Conservation (phyloP, 345 rosid species). For the Citrus reticulata region DNA sequence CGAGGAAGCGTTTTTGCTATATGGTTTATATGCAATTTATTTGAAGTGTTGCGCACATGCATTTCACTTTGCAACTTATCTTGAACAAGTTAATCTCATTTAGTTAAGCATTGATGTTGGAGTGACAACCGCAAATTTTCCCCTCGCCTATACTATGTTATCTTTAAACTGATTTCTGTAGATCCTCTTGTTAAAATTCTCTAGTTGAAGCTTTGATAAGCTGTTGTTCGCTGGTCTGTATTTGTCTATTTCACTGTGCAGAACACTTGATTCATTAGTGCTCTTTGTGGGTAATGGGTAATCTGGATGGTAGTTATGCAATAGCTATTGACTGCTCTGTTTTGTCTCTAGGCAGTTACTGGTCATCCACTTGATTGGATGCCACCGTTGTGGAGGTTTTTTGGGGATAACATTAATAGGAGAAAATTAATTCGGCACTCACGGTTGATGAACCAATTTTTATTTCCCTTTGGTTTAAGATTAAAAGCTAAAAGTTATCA, state of each 20-base stretch:
- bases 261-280: neutral
- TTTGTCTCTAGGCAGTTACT: neutral
- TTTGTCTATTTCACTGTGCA: neutral
- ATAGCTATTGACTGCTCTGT: neutral
- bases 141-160: neutral
- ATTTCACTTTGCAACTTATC: neutral
- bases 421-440: neutral
- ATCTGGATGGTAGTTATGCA: neutral
- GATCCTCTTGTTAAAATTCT: neutral
- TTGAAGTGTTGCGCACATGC: neutral
- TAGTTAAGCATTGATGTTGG: neutral
- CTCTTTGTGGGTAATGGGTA: neutral
- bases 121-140: neutral
- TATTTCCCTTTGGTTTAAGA: neutral
- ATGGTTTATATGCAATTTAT: neutral
- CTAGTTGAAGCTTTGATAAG: neutral
- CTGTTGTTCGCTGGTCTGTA: neutral
- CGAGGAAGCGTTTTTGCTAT: neutral
- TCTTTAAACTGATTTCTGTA: neutral
- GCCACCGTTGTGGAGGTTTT: neutral
- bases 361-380: neutral
- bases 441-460: neutral
- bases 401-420: neutral
- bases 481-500: neutral
- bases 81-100: neutral